phyloP scores from a whole-genome alignment of 768 basidiomycete species.

The Cystobasidium onofrii region DNA sequence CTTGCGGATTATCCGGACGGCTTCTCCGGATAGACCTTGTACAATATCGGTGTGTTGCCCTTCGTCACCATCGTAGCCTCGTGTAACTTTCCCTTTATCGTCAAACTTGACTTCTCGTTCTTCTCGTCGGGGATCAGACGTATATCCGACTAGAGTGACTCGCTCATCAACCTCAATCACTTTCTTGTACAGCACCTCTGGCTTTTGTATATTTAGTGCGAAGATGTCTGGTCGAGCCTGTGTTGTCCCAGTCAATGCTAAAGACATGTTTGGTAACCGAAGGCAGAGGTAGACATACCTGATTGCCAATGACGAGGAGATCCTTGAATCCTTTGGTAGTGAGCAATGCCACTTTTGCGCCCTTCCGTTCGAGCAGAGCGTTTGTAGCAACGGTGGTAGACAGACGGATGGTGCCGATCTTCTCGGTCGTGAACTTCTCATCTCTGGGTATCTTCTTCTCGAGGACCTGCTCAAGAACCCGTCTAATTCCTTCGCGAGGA shows the following conservation, averaged over 20 bases:
- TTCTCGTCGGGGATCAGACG: slow-evolving; percentile 74
- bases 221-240: slow-evolving; percentile 81
- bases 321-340: slow-evolving; percentile 79
- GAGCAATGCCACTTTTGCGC: slow-evolving; percentile 78
- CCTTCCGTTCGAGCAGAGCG: slow-evolving; percentile 87
- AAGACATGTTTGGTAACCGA: background rate
- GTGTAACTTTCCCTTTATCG: slow-evolving; percentile 45
- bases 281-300: slow-evolving; percentile 43
- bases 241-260: background rate
- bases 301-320: slow-evolving; percentile 84
- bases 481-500: slow-evolving; percentile 83
- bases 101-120: slow-evolving; percentile 69
- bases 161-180: slow-evolving; percentile 80
- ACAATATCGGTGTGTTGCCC: slow-evolving; percentile 54
- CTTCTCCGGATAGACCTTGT: slow-evolving; percentile 75
- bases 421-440: slow-evolving; percentile 24
- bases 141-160: slow-evolving; percentile 86
- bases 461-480: slow-evolving; percentile 70
- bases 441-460: slow-evolving; percentile 59
- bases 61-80: slow-evolving; percentile 29
- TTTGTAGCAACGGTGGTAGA: slow-evolving; percentile 89
- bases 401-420: slow-evolving; percentile 37
- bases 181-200: slow-evolving; percentile 56
- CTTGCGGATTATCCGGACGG: slow-evolving; percentile 68
- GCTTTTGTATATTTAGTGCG: slow-evolving; percentile 68